A percentile compares a stretch with the other conserved stretches of the same genome.
These are phyloP conservation scores for Glycine soja DNA, from an alignment of 306 rosid species.

Conservation along the genomic window DNA sequence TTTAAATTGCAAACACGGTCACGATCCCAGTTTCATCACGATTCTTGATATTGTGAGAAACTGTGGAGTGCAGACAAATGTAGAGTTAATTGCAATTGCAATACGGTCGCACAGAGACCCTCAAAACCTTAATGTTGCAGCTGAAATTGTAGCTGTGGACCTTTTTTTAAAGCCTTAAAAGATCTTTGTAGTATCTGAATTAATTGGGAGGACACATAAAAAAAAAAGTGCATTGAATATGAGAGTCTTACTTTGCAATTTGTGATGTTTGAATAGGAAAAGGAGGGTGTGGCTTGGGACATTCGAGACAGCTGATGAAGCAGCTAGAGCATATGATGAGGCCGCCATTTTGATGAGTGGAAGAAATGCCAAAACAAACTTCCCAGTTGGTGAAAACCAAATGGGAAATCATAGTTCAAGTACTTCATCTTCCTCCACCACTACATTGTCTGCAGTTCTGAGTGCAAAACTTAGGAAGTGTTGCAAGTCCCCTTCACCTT, in stretches of 20 bases:
- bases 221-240: constrained; percentile 27
- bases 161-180: neutral
- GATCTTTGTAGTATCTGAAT: constrained; percentile 1
- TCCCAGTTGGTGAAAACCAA: constrained; percentile 54
- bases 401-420: too few relatives aligned
- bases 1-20: too few relatives aligned
- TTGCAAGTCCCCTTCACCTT: constrained; percentile 72
- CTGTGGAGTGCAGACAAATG: too few relatives aligned
- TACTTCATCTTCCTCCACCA: constrained; percentile 39
- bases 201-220: constrained; percentile 3
- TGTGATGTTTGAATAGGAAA: constrained; percentile 56
- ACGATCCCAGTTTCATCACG: too few relatives aligned
- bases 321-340: constrained; percentile 85
- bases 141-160: too few relatives aligned
- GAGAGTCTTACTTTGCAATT: neutral
- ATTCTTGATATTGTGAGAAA: too few relatives aligned
- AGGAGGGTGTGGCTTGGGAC: constrained; percentile 93
- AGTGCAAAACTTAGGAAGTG: constrained; percentile 74
- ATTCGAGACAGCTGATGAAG: constrained; percentile 82
- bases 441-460: constrained; percentile 63
- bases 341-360: constrained; percentile 88
- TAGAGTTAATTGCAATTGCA: too few relatives aligned
- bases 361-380: constrained; percentile 82
- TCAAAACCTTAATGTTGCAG: too few relatives aligned
- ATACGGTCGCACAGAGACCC: too few relatives aligned